These are phyloP conservation scores for Suillus alpinus DNA, from an alignment of 768 basidiomycete genomes.

Conservation along the genomic window DNA sequence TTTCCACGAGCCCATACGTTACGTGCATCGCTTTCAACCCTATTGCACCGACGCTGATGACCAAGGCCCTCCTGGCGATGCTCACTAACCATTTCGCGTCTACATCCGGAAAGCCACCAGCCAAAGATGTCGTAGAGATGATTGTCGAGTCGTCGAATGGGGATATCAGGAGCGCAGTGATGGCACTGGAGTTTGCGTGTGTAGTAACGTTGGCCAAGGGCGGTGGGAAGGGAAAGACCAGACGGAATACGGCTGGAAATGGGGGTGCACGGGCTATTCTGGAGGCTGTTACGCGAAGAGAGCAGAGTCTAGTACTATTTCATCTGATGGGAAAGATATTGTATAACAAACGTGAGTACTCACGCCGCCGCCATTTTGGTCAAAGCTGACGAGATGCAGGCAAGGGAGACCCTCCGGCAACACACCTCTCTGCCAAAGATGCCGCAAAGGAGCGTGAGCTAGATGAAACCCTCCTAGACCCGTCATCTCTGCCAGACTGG, in stretches of 20 bases:
- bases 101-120: slow-evolving; percentile 36
- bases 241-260: slow-evolving; percentile 17
- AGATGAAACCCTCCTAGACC: slow-evolving; percentile 54
- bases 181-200: slow-evolving; percentile 88
- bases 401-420: slow-evolving; percentile 64
- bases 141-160: slow-evolving; percentile 82
- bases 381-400: slow-evolving; percentile 42
- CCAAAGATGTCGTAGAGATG: slow-evolving; percentile 68
- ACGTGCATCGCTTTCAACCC: slow-evolving; percentile 88
- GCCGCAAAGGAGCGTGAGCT: slow-evolving; percentile 55
- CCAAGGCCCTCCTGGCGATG: slow-evolving; percentile 69
- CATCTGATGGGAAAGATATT: slow-evolving; percentile 91
- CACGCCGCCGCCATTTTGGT: background rate
- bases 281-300: slow-evolving; percentile 76
- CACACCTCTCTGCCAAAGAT: slow-evolving; percentile 60
- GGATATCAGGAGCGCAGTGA: slow-evolving; percentile 91
- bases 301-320: slow-evolving; percentile 85
- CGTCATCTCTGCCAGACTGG: slow-evolving; percentile 55
- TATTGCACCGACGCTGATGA: slow-evolving; percentile 83
- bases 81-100: slow-evolving; percentile 46
- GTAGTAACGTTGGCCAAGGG: slow-evolving; percentile 33
- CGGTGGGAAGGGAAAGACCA: slow-evolving; percentile 34
- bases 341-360: slow-evolving; percentile 85
- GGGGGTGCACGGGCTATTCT: slow-evolving; percentile 40
- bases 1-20: slow-evolving; percentile 72